A percentile compares a stretch with the other conserved stretches of the same genome.
These are phyloP conservation scores for Annona squamosa DNA, from an alignment of 164 flowering plant genomes.

Conservation along the genomic window DNA sequence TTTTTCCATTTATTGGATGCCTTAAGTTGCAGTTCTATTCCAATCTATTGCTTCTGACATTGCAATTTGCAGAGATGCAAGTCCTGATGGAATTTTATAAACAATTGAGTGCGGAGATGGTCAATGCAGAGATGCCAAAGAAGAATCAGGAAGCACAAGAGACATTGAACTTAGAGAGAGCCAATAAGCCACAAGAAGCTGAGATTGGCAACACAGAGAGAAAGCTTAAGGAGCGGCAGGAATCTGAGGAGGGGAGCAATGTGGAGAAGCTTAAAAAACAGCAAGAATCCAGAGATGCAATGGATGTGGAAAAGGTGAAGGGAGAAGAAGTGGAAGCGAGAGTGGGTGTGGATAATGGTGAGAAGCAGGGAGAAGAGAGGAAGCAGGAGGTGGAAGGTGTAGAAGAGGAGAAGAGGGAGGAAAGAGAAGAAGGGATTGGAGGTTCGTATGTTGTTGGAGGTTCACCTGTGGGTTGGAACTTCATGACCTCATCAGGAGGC, in stretches of 20 bases:
- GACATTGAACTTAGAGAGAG: not conserved
- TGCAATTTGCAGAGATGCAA: conserved; percentile 47
- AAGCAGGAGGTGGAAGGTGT: conserved; percentile 20
- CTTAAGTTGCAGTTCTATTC: not conserved
- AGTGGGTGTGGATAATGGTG: too few relatives aligned
- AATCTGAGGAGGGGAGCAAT: conserved; percentile 1
- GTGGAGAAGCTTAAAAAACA: conserved; percentile 9
- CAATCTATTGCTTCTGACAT: not conserved
- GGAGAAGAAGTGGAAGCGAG: too few relatives aligned
- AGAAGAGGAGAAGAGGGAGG: conserved; percentile 17
- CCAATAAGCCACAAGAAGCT: not conserved
- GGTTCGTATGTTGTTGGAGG: conserved; percentile 62
- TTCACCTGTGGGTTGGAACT: conserved; percentile 87
- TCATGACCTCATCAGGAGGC: conserved; percentile 38
- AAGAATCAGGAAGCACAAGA: conserved; percentile 15
- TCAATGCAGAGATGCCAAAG: conserved; percentile 16
- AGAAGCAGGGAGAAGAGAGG: conserved; percentile 14
- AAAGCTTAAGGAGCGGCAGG: not conserved
- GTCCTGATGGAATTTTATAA: conserved; percentile 43
- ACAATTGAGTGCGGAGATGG: conserved; percentile 30
- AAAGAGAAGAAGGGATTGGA: conserved; percentile 14
- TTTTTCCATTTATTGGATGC: not conserved
- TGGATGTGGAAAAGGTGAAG: too few relatives aligned
- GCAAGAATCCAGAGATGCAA: not conserved
- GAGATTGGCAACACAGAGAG: not conserved